Evolutionary conservation across 805 yeast species (phyloP), one percentile per base, ranked within the genome.

Genomic region (Metschnikowia hibisci): DNA sequence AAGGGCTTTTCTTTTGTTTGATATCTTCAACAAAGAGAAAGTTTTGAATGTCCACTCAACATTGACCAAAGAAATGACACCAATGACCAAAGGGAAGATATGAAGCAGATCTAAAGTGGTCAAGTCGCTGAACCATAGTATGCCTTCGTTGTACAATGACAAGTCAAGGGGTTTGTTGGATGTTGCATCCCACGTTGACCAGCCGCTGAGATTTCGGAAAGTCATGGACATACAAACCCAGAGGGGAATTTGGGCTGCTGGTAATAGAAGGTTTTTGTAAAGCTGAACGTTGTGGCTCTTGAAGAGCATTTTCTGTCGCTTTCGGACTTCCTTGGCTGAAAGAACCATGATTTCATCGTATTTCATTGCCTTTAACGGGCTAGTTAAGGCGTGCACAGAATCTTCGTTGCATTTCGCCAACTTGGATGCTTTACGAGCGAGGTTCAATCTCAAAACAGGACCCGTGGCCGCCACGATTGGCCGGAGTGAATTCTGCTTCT

Each of bases 181-280:
- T 48, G 51, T 63, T 37, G 61, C 61, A 44, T 69, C 73, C 73
- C 74, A 67, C 1, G 70, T 51, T 2, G 71, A 58, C 82, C 82
- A 78, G 1, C 95, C 96, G 32, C 90, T 82, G 47, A 89, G 64
- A 35, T 81, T 76, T 50, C 96, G 73, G 52, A 89, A 76, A 1
- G 89, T 81, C 51, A 82, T 69, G 10, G 93, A 83, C 73, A 90
- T 71, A 2, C 83, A 71, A 2, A 89, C 73, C 95, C 96, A 90
- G 5, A 90, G 60, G 0, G 98, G 98, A 15, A 91, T 73, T 58
- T 90, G 98, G 13, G 87, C 77, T 0, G 81, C 65, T 1, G 97
- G 97, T 30, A 88, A 67, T 4, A 85, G 54, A 43, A 80, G 66
- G 54, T 85, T 81, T 60, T 89, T 90, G 88, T 95, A 90, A 45